Evolutionary conservation across 2,329 filamentous ascomycete genomes (phyloP).

Genomic region (Diaporthe sp.): DNA sequence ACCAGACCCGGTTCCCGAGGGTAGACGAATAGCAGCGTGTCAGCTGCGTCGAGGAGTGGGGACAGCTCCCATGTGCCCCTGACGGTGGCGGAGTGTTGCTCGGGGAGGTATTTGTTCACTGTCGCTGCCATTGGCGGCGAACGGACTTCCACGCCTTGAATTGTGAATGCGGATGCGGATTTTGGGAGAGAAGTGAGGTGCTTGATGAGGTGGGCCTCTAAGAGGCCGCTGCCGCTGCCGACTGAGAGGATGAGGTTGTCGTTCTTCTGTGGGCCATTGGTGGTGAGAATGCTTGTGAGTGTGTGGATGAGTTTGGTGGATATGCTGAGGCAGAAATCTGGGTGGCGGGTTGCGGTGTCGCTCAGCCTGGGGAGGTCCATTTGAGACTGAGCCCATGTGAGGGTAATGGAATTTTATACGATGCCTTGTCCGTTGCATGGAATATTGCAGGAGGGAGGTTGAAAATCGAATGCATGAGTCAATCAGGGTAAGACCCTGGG

Average conservation of each 20-base stretch:
- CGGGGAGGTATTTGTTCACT: constrained; percentile 38
- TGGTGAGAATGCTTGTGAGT: constrained; percentile 28
- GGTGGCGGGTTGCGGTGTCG: constrained; percentile 24
- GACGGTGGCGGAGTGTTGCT: constrained; percentile 16
- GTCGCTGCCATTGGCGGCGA: background rate
- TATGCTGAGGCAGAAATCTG: constrained; percentile 39
- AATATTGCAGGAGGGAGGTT: no score
- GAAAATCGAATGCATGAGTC: no score
- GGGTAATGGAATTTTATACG: background rate
- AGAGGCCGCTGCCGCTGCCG: constrained; percentile 40
- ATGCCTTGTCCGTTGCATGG: no score
- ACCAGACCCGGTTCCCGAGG: constrained; percentile 35
- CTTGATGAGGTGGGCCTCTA: constrained; percentile 37
- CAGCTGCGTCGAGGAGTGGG: background rate
- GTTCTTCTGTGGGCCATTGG: background rate
- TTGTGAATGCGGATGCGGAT: background rate
- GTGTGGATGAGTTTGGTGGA: constrained; percentile 31
- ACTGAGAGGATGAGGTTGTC: constrained; percentile 36
- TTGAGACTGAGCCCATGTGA: background rate
- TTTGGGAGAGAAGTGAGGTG: background rate
- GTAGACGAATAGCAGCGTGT: constrained; percentile 38
- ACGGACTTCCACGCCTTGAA: constrained; percentile 37
- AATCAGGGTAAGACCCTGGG: no score
- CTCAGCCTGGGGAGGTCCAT: constrained; percentile 22
- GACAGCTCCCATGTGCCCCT: constrained; percentile 39